Conservation (phyloP, 441 rosid species). For the Sinapis alba region DNA sequence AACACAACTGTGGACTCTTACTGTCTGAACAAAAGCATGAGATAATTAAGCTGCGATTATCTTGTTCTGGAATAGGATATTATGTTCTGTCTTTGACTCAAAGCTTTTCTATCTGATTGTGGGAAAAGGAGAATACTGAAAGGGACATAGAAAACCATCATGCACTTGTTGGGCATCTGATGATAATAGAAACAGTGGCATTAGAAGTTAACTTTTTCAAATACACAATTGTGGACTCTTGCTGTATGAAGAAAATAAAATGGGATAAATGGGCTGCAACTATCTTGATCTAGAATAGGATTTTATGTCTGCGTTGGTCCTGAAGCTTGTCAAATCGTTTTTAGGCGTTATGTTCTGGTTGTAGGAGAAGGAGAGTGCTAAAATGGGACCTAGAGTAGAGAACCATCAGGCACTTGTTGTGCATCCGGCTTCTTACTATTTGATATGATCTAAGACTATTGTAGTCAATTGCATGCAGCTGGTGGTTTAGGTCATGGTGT, state of each 20-base stretch:
- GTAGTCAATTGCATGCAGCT: constrained; percentile 65
- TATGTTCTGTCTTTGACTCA: constrained; percentile 1
- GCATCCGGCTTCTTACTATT: constrained; percentile 14
- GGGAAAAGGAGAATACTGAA: not conserved
- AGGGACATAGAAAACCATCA: not conserved
- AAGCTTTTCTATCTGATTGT: not conserved
- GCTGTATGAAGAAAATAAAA: too few relatives aligned
- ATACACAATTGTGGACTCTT: too few relatives aligned
- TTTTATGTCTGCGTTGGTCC: too few relatives aligned
- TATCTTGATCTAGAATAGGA: too few relatives aligned
- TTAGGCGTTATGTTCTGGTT: not conserved
- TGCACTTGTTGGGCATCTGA: constrained; percentile 1
- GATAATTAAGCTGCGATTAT: not conserved
- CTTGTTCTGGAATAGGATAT: not conserved
- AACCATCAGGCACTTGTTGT: constrained; percentile 1
- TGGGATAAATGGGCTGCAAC: too few relatives aligned
- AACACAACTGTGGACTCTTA: constrained; percentile 1
- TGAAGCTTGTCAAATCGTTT: not conserved
- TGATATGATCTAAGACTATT: constrained; percentile 36
- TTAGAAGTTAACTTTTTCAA: too few relatives aligned
- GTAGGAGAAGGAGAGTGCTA: not conserved
- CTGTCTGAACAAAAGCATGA: not conserved
- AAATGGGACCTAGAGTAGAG: not conserved
- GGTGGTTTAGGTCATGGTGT: constrained; percentile 98
- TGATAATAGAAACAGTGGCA: too few relatives aligned